Evolutionary conservation across 2,329 filamentous ascomycete genomes (phyloP).

Genomic region (Aspergillus pseudoviridinutans): DNA sequence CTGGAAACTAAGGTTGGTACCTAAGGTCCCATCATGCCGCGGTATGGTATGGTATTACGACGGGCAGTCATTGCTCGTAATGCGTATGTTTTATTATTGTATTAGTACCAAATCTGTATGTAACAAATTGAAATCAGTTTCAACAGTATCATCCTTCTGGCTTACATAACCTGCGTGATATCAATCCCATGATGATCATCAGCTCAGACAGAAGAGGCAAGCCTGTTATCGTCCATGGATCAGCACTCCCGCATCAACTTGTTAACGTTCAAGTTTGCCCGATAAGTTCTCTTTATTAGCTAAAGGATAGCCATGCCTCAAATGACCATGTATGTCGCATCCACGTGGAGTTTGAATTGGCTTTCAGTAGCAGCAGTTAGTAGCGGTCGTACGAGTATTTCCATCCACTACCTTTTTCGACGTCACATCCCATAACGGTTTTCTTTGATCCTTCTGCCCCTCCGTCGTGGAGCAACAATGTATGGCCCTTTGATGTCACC

Average conservation of each 20-base stretch:
- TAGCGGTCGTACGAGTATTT: not conserved
- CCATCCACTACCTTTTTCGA: not conserved
- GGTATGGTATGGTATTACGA: not conserved
- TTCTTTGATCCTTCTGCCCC: not conserved
- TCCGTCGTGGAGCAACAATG: not conserved
- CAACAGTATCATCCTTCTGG: not conserved
- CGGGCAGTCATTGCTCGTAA: not conserved
- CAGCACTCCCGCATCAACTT: not conserved
- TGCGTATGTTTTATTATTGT: not conserved
- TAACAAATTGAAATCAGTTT: not conserved
- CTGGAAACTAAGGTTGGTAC: not conserved
- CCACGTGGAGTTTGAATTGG: not conserved
- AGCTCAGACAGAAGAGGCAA: not conserved
- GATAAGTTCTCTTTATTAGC: not conserved
- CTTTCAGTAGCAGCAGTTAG: not conserved
- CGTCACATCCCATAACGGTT: not conserved
- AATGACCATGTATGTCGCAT: not conserved
- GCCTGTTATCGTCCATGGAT: not conserved
- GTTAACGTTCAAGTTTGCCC: too few species aligned
- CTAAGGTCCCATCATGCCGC: too few species aligned
- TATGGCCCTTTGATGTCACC: not conserved
- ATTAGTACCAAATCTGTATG: not conserved
- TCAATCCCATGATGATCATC: not conserved
- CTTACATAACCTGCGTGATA: not conserved
- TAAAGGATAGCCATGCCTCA: not conserved